Percentiles rank a stretch among this genome's conserved stretches.
Conservation (phyloP, 768 basidiomycete genomes). For the Pisolithus microcarpus region DNA sequence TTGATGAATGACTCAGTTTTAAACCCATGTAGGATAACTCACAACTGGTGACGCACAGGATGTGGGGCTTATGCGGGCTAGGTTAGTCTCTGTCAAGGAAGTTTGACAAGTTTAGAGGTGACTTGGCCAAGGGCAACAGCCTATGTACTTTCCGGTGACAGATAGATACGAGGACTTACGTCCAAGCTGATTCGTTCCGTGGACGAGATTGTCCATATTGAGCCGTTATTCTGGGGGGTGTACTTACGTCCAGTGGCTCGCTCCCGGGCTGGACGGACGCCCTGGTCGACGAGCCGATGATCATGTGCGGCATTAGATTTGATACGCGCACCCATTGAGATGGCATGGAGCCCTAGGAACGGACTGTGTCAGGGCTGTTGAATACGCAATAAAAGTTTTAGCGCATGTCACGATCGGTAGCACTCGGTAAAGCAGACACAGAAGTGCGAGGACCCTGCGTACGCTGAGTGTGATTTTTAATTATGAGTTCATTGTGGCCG, state of each 20-base stretch:
- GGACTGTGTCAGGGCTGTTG: conserved; percentile 11
- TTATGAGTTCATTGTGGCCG: conserved; percentile 16
- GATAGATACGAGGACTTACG: conserved; percentile 9
- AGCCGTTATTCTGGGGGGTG: conserved; percentile 19
- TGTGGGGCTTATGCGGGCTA: conserved; percentile 24
- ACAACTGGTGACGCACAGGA: conserved; percentile 18
- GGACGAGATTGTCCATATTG: conserved; percentile 15
- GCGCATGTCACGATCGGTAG: conserved; percentile 20
- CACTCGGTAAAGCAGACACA: neutral
- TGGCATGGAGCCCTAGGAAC: conserved; percentile 11
- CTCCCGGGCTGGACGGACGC: conserved; percentile 19
- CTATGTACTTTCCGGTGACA: conserved; percentile 10
- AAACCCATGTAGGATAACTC: conserved; percentile 9
- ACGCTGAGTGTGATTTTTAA: conserved; percentile 9
- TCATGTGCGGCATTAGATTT: conserved; percentile 7
- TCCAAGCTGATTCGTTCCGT: conserved; percentile 16
- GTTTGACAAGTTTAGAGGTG: conserved; percentile 8
- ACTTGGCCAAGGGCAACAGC: conserved; percentile 5
- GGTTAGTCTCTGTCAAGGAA: conserved; percentile 11
- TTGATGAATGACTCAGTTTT: conserved; percentile 11
- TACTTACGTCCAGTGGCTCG: conserved; percentile 27
- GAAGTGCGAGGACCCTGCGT: conserved; percentile 8
- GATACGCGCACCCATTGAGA: conserved; percentile 13
- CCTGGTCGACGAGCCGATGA: conserved; percentile 12
- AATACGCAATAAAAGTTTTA: conserved; percentile 23